phyloP scores from a whole-genome alignment of 768 basidiomycete species.

The Trametes elegans region DNA sequence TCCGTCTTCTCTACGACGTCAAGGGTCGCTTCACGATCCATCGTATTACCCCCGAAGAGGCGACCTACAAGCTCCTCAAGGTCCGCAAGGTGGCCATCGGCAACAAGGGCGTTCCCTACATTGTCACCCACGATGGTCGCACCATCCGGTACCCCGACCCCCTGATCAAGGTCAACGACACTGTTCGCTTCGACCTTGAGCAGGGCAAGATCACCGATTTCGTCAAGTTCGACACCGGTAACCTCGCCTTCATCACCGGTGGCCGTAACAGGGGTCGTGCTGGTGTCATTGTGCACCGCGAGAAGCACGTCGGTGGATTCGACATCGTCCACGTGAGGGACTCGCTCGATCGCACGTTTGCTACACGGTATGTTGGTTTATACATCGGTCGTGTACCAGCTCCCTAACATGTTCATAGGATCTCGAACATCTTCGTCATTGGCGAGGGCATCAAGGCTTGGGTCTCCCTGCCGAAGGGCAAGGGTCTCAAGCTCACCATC shows the following conservation, averaged over 20 bases:
- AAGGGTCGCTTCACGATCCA: slow-evolving; percentile 99
- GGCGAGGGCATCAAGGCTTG: slow-evolving; percentile 95
- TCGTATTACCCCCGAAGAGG: slow-evolving; percentile 98
- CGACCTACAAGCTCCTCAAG: slow-evolving; percentile 93
- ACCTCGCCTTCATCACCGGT: slow-evolving; percentile 96
- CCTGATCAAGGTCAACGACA: slow-evolving; percentile 92
- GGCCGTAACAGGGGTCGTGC: slow-evolving; percentile 99
- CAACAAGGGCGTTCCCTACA: slow-evolving; percentile 89
- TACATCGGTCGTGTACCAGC: too few relatives aligned
- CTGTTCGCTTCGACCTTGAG: slow-evolving; percentile 95
- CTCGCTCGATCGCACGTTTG: slow-evolving; percentile 91
- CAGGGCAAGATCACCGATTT: slow-evolving; percentile 90
- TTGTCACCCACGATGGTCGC: slow-evolving; percentile 98
- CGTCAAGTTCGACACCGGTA: slow-evolving; percentile 96
- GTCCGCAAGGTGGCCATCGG: slow-evolving; percentile 92
- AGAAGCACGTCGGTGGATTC: slow-evolving; percentile 97
- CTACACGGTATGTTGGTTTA: slow-evolving; percentile 75
- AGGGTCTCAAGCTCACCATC: slow-evolving; percentile 97
- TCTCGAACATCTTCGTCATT: slow-evolving; percentile 97
- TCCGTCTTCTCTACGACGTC: slow-evolving; percentile 98
- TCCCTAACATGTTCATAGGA: slow-evolving; percentile 43
- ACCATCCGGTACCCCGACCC: slow-evolving; percentile 99
- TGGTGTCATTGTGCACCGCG: slow-evolving; percentile 93
- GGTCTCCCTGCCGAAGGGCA: slow-evolving; percentile 96
- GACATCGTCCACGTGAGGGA: slow-evolving; percentile 99